Conservation (phyloP, 2,329 filamentous ascomycete species). For the Metarhizium sp. region DNA sequence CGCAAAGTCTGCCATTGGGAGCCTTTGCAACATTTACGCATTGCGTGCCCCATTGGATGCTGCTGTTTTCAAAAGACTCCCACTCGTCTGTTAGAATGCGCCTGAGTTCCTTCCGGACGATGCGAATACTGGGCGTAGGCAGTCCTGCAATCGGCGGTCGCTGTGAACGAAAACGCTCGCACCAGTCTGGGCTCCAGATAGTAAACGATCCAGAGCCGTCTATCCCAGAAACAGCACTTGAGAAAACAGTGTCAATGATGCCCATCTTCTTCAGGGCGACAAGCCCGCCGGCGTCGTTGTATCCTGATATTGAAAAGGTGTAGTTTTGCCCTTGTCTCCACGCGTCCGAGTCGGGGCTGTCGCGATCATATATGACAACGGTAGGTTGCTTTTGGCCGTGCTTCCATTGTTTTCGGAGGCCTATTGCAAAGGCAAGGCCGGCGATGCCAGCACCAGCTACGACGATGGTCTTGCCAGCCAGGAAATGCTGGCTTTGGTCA, state of each 20-base stretch:
- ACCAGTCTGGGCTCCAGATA: conserved; percentile 30
- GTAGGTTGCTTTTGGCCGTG: conserved; percentile 18
- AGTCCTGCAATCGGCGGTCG: conserved; percentile 21
- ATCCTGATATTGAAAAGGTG: conserved; percentile 28
- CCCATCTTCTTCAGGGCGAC: conserved; percentile 28
- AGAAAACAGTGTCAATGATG: conserved; percentile 23
- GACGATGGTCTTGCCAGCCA: conserved; percentile 31
- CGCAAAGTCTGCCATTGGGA: neutral
- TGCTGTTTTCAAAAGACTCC: conserved; percentile 6
- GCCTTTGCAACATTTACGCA: conserved; percentile 15
- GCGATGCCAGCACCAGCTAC: conserved; percentile 34
- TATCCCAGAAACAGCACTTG: conserved; percentile 20
- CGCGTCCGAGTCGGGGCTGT: conserved; percentile 18
- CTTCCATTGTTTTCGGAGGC: conserved; percentile 30
- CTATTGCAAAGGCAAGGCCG: conserved; percentile 31
- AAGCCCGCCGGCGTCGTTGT: conserved; percentile 24
- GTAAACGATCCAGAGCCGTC: conserved; percentile 25
- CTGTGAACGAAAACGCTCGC: conserved; percentile 21
- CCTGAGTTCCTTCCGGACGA: conserved; percentile 26
- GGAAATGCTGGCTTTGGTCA: conserved; percentile 13
- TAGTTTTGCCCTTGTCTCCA: conserved; percentile 25
- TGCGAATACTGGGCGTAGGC: conserved; percentile 26
- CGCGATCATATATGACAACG: conserved; percentile 33
- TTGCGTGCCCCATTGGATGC: conserved; percentile 16
- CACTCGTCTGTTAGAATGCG: conserved; percentile 20